Base-by-base conservation (phyloP, 2,329 filamentous ascomycete genomes). In the Colletotrichum higginsianum region DNA sequence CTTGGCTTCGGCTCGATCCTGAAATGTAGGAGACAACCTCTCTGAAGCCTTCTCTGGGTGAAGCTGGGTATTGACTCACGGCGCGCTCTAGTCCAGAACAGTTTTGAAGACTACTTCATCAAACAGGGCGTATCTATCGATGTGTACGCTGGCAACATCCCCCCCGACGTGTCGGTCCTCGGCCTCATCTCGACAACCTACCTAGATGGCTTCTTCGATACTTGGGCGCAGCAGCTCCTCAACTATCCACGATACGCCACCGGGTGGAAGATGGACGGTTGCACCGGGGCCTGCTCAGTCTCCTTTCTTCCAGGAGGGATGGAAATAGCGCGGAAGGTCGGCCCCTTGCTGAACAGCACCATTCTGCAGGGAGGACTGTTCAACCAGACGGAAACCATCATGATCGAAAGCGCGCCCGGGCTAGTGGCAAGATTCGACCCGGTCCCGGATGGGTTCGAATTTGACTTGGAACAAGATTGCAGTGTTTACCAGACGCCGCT, bases 221-320 rank as follows among this genome's bases (percentile, higher is more conserved):
- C 70, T 2, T 75, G 72, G 71, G 66, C 60, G 4, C 60, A 74
- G 4, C 61, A 66, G 21, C 67, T 77, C 1, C 66, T 75, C 23
- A 72, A 64, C 38, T 75, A 74, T 40, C 62, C 71, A 1, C 72
- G 69, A 55, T 77, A 74, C 46, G 68, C 75, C 8, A 46, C 47
- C 12, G 49, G 61, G 2, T 75, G 74, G 62, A 50, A 68, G 6
- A 49, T 77, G 47, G 64, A 73, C 16, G 68, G 61, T 4, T 75
- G 73, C 26, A 38, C 26, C 3, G 35, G 38, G 2, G 66, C 69
- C 8, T 77, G 73, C 30, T 65, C 71, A 1, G 71, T 72, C 16
- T 61, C 75, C 16, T 71, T 75, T 12, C 67, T 75, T 12, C 75
- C 75, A 1, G 75, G 74, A 5, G 72, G 74, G 4, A 60, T 77